A percentile compares a stretch with the other conserved stretches of the same genome.
Conservation (phyloP, 2,329 filamentous ascomycete genomes). For the Sphaceloma murrayae region DNA sequence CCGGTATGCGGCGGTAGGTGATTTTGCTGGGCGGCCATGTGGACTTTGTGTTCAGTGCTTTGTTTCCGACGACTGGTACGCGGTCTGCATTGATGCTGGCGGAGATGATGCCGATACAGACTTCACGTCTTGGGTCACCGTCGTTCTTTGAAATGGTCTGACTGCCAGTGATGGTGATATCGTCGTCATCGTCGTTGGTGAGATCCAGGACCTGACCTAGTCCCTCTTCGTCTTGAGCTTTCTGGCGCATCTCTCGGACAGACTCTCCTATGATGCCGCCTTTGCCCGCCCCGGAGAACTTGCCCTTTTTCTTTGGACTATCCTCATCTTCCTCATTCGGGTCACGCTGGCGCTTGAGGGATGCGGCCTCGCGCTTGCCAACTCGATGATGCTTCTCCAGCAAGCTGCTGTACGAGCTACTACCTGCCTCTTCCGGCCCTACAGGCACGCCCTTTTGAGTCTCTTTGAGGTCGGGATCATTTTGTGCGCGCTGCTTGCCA, state of each 20-base stretch:
- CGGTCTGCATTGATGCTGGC: slow-evolving; percentile 19
- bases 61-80: slow-evolving; percentile 17
- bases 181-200: slow-evolving; percentile 30
- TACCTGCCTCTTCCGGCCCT: slow-evolving; percentile 20
- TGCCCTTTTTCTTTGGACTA: slow-evolving; percentile 36
- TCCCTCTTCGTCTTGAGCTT: slow-evolving; percentile 31
- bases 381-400: slow-evolving; percentile 71
- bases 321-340: slow-evolving; percentile 23
- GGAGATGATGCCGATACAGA: slow-evolving; percentile 19
- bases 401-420: slow-evolving; percentile 43
- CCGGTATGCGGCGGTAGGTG: slow-evolving; percentile 45
- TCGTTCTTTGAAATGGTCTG: slow-evolving; percentile 2
- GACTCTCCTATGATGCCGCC: slow-evolving; percentile 54
- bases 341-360: slow-evolving; percentile 55
- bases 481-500: no score
- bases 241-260: slow-evolving; percentile 50
- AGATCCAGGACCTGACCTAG: slow-evolving; percentile 36
- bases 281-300: slow-evolving; percentile 41
- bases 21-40: slow-evolving; percentile 66
- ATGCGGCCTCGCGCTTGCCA: slow-evolving; percentile 52
- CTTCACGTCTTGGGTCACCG: slow-evolving; percentile 16
- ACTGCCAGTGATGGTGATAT: slow-evolving; percentile 22
- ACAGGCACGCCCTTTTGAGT: neutral
- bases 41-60: slow-evolving; percentile 16
- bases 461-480: slow-evolving; percentile 10